Evolutionary conservation across 371 early-diverging fungal species (phyloP).

Genomic region (Rhizomucor pusillus): DNA sequence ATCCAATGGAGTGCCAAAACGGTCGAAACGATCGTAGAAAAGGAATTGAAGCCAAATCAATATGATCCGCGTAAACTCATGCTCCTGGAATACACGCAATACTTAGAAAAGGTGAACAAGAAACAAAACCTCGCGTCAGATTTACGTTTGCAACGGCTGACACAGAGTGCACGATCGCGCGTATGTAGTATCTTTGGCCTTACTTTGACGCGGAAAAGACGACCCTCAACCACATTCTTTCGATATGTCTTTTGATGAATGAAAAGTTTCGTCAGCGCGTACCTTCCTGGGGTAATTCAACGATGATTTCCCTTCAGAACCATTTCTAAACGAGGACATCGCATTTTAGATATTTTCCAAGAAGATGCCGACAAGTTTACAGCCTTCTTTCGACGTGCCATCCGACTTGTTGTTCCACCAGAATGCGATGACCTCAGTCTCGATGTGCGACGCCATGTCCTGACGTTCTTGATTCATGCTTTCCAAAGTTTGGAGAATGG

Average conservation of each 20-base stretch:
- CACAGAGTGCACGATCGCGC: background rate
- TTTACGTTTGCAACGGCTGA: background rate
- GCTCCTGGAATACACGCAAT: constrained; percentile 74
- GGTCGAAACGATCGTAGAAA: constrained; percentile 57
- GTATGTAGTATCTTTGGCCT: constrained; percentile 78
- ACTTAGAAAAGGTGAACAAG: constrained; percentile 70
- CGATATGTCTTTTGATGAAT: constrained; percentile 83
- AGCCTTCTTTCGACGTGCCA: constrained; percentile 54
- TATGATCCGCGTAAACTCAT: constrained; percentile 57
- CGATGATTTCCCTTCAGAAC: too few relatives aligned
- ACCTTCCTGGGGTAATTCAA: constrained; percentile 52
- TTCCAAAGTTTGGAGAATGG: constrained; percentile 82
- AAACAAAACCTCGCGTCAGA: background rate
- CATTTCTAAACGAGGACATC: too few relatives aligned
- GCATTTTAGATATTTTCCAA: constrained; percentile 41
- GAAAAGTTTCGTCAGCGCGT: constrained; percentile 78
- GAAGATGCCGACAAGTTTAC: constrained; percentile 55
- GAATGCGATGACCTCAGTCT: constrained; percentile 27
- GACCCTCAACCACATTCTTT: constrained; percentile 59
- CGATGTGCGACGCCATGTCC: constrained; percentile 44
- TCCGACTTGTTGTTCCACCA: constrained; percentile 36
- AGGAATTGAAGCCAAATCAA: constrained; percentile 52
- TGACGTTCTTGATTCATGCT: constrained; percentile 71
- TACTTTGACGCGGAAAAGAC: constrained; percentile 48
- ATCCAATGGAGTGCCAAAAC: constrained; percentile 50